Conservation (phyloP, 23 red algal species). For the Agarophyton chilense region DNA sequence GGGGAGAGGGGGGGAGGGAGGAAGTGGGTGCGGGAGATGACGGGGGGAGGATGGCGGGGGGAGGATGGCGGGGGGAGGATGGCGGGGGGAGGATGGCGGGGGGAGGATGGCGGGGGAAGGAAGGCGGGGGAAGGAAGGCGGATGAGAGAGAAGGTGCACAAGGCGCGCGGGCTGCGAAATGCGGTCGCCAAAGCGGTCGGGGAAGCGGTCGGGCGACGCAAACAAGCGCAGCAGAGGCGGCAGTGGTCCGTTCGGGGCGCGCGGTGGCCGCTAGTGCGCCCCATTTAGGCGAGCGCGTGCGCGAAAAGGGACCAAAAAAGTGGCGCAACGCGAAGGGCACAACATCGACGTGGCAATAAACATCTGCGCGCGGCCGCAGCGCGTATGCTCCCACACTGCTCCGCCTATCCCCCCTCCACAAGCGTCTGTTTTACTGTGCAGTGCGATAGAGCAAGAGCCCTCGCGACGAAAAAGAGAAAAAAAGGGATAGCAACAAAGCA, state of each 20-base stretch:
- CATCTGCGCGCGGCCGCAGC: not conserved
- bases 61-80: not conserved
- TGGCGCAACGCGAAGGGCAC: not conserved
- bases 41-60: not conserved
- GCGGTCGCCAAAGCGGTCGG: not conserved
- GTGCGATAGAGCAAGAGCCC: no score
- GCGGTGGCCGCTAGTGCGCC: no score
- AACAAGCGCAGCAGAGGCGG: no score
- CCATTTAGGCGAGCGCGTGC: no score
- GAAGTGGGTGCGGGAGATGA: not conserved
- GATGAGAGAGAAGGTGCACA: not conserved
- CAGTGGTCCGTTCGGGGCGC: no score
- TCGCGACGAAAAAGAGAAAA: no score
- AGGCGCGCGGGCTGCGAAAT: not conserved
- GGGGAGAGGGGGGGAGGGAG: not conserved
- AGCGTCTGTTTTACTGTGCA: not conserved
- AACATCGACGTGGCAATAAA: not conserved
- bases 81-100: not conserved
- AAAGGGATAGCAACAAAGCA: no score
- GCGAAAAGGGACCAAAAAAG: not conserved
- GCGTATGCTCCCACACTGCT: no score
- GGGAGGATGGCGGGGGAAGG: no score
- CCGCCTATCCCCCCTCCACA: not conserved
- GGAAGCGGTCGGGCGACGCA: not conserved
- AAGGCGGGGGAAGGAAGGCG: no score